A percentile compares a stretch with the other conserved stretches of the same genome.
Conservation (phyloP, 2,329 filamentous ascomycete genomes). For the Hypoxylon sp. region DNA sequence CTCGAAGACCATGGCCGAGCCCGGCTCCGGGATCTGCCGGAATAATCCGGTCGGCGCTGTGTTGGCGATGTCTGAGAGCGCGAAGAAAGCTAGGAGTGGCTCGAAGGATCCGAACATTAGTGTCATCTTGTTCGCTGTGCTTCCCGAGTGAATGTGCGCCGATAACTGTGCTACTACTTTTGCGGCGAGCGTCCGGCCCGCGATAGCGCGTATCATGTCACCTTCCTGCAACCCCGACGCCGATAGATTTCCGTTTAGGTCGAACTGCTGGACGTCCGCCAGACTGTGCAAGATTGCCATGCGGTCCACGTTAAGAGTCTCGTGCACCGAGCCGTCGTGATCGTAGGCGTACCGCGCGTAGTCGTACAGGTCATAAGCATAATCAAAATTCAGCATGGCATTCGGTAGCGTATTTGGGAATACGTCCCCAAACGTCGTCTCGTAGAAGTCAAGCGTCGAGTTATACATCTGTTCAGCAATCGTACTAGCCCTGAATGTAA, state of each 20-base stretch:
- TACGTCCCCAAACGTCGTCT: conserved; percentile 56
- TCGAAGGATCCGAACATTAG: conserved; percentile 69
- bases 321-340: conserved; percentile 64
- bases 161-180: conserved; percentile 61
- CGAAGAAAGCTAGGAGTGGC: conserved; percentile 70
- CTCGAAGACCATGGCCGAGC: conserved; percentile 83
- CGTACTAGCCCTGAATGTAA: conserved; percentile 27
- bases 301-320: conserved; percentile 58
- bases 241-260: conserved; percentile 68
- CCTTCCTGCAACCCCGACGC: conserved; percentile 64
- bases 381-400: conserved; percentile 59
- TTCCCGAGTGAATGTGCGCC: conserved; percentile 59
- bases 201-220: conserved; percentile 64
- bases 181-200: conserved; percentile 67
- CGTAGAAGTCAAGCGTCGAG: conserved; percentile 58
- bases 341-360: conserved; percentile 68
- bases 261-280: conserved; percentile 77
- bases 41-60: conserved; percentile 68
- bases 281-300: conserved; percentile 71
- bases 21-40: conserved; percentile 72
- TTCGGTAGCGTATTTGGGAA: conserved; percentile 59
- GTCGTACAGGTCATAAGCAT: conserved; percentile 69
- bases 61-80: conserved; percentile 63
- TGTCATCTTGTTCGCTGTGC: conserved; percentile 63
- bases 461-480: conserved; percentile 44